Evolutionary conservation across 139 green algal species (phyloP).

Genomic region (Coccomyxa sp.): DNA sequence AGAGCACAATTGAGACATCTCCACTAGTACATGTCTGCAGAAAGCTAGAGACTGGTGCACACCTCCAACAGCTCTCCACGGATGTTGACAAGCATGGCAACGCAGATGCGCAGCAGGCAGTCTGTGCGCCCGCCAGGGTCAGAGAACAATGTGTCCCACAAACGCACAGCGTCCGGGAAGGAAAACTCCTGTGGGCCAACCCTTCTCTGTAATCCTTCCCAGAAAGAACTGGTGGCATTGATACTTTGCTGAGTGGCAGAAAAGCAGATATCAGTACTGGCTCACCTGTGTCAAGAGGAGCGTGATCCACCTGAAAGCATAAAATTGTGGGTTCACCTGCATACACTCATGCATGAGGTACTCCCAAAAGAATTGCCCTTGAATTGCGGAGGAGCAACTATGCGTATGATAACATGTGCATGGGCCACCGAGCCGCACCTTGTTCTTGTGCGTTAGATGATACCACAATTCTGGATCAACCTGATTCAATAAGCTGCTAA

Average conservation of each 20-base stretch:
- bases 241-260: too few species aligned
- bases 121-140: conserved; percentile 51
- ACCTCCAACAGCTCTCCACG: conserved; percentile 58
- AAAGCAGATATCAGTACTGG: too few species aligned
- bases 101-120: conserved; percentile 79
- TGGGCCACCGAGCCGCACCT: conserved; percentile 3
- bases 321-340: conserved; percentile 86
- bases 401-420: too few species aligned
- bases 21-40: background rate
- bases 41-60: background rate
- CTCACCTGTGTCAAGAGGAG: conserved; percentile 67
- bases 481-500: conserved; percentile 57
- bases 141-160: conserved; percentile 85
- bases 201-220: background rate
- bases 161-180: conserved; percentile 66
- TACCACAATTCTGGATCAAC: conserved; percentile 52
- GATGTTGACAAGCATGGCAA: conserved; percentile 81
- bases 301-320: conserved; percentile 94
- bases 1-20: background rate
- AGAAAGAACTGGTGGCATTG: too few species aligned
- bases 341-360: background rate
- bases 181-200: conserved; percentile 51
- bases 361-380: too few species aligned
- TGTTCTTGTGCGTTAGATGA: conserved; percentile 43
- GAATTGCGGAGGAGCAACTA: background rate